Percentiles rank a stretch among this genome's conserved stretches.
phyloP scores from a whole-genome alignment of 2,329 filamentous ascomycete species.

The Penicillium freii region DNA sequence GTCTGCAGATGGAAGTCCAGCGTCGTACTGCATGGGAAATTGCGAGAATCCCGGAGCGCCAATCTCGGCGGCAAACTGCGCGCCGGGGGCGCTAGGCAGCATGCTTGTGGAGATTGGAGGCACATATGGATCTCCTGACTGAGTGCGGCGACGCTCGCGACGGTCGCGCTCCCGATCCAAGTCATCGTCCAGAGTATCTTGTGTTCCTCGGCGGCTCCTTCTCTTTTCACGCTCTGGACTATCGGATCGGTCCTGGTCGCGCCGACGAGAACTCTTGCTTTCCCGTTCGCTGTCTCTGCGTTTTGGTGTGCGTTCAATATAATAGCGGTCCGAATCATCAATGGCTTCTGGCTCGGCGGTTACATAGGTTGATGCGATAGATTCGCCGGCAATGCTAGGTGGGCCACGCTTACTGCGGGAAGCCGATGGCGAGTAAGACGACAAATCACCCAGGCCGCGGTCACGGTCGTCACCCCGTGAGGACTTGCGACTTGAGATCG shows the following conservation, averaged over 20 bases:
- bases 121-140: slow-evolving; percentile 30
- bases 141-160: slow-evolving; percentile 31
- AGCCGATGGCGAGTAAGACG: slow-evolving; percentile 26
- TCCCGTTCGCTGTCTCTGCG: slow-evolving; percentile 30
- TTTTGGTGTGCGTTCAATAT: slow-evolving; percentile 30
- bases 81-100: slow-evolving; percentile 25
- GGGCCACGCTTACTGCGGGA: slow-evolving; percentile 29
- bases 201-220: slow-evolving; percentile 19
- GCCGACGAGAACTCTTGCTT: slow-evolving; percentile 23
- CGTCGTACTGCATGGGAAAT: slow-evolving; percentile 35
- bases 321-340: slow-evolving; percentile 28
- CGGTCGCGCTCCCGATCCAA: slow-evolving; percentile 21
- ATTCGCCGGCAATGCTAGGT: slow-evolving; percentile 30
- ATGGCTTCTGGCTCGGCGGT: slow-evolving; percentile 38
- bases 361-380: slow-evolving; percentile 39
- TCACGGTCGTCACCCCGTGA: slow-evolving; percentile 50
- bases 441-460: slow-evolving; percentile 39
- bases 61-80: slow-evolving; percentile 32
- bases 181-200: slow-evolving; percentile 21
- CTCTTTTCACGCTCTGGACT: slow-evolving; percentile 29
- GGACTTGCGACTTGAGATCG: slow-evolving; percentile 39
- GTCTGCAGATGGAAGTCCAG: slow-evolving; percentile 16
- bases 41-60: slow-evolving; percentile 34
- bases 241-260: slow-evolving; percentile 30
- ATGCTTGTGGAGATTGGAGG: slow-evolving; percentile 21